Base-by-base conservation (phyloP, 129 eudicot genomes). In the Smallanthus sonchifolius region DNA sequence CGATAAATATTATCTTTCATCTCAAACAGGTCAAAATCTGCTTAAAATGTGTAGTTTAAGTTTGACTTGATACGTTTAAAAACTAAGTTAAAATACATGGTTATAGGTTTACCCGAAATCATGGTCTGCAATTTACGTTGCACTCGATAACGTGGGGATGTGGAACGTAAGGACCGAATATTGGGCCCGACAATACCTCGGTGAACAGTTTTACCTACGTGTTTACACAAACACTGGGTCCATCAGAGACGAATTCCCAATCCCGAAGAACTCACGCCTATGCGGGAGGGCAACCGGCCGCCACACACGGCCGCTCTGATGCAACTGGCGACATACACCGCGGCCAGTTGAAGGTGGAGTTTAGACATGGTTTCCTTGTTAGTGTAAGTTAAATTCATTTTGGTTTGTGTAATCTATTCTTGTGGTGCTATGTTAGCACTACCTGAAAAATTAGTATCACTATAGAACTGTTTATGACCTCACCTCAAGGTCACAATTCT, bases 131-230 rank as follows among this genome's bases (percentile, higher is more conserved):
- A 81, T 93, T 7, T 93, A 86, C 38, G 73, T 93, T 6, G 86
- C 91, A 15, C 90, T 93, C 14, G 98, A 93, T 79, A 93, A 93
- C 37, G 98, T 88, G 8, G 98, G 98, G 34, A 93, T 93, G 98
- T 93, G 98, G 98, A 86, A 93, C 75, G 43, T 90, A 59, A 87
- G 98, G 51, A 74, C 95, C 0, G 98, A 93, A 78, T 87, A 66
- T 62, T 93, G 98, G 98, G 96, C 96, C 47, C 80, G 98, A 37
- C 98, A 90, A 63, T 93, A 93, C 81, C 82, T 93, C 0, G 98
- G 98, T 4, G 96, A 93, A 80, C 98, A 93, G 17, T 69, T 90
- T 38, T 93, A 93, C 75, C 65, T 93, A 6, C 89, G 96, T 13
- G 98, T 93, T 10, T 90, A 84, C 80, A 90, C 98, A 44, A 52